Percentiles rank a stretch among this genome's conserved stretches.
Evolutionary conservation across 2,329 filamentous ascomycete genomes (phyloP).

Genomic region (Elsinoe batatas): DNA sequence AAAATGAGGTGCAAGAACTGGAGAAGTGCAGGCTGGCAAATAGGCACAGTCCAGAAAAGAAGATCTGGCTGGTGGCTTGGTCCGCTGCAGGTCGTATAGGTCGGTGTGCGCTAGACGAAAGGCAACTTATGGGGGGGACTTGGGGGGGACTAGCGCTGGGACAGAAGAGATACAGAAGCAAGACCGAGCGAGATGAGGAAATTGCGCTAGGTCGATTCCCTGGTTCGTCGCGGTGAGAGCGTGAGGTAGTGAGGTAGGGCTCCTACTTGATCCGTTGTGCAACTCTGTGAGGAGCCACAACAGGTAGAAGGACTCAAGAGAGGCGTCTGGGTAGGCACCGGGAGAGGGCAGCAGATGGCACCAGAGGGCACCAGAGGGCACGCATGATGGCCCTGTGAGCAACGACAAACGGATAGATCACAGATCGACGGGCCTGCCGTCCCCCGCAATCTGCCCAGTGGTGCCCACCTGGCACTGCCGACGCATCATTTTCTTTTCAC

Average conservation of each 20-base stretch:
- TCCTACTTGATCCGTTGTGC: background rate
- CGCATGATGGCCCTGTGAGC: background rate
- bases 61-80: constrained; percentile 7
- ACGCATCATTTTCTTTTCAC: background rate
- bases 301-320: background rate
- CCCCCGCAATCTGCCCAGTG: background rate
- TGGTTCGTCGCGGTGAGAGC: background rate
- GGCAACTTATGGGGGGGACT: background rate
- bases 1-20: constrained; percentile 1
- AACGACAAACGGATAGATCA: background rate
- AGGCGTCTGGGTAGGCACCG: background rate
- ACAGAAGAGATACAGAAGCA: constrained; percentile 7
- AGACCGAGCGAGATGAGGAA: background rate
- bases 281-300: background rate
- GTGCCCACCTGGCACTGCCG: background rate
- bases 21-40: background rate
- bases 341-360: no score
- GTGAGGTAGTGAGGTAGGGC: background rate
- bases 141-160: background rate
- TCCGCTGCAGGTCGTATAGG: background rate
- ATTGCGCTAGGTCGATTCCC: constrained; percentile 5
- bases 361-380: no score
- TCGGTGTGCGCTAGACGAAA: background rate
- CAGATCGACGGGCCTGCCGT: background rate
- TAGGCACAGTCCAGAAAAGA: background rate